Conservation (phyloP, 768 basidiomycete genomes). For the Tylopilus balloui region DNA sequence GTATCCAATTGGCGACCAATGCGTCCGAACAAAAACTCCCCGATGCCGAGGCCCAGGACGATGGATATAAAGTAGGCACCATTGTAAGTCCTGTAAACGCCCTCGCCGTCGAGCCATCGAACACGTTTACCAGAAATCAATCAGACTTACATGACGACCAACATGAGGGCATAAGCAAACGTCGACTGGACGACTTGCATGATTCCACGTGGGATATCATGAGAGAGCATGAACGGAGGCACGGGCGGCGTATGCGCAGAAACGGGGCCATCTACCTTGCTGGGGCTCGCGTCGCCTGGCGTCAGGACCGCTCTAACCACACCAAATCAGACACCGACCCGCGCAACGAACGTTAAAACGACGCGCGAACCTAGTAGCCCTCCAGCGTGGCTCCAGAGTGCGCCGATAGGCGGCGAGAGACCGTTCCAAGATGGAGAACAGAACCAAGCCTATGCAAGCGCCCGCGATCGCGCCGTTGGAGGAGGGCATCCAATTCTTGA, state of each 20-base stretch:
- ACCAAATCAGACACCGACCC: background rate
- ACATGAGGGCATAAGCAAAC: slow-evolving; percentile 75
- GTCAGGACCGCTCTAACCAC: slow-evolving; percentile 6
- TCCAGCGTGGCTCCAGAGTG: slow-evolving; percentile 55
- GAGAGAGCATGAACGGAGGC: slow-evolving; percentile 58
- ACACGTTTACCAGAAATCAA: background rate
- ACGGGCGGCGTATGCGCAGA: slow-evolving; percentile 24
- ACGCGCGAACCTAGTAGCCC: slow-evolving; percentile 43
- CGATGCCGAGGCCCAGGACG: slow-evolving; percentile 63
- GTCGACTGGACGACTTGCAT: slow-evolving; percentile 60
- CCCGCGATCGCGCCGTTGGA: slow-evolving; percentile 70
- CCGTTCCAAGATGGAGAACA: slow-evolving; percentile 67
- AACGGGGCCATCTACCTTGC: slow-evolving; percentile 4
- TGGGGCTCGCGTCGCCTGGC: background rate
- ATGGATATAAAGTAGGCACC: slow-evolving; percentile 72
- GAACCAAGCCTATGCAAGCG: slow-evolving; percentile 64
- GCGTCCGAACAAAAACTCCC: slow-evolving; percentile 69
- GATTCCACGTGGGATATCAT: slow-evolving; percentile 69
- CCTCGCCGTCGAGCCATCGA: slow-evolving; percentile 2
- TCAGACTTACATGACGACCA: slow-evolving; percentile 65
- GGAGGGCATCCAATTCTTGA: slow-evolving; percentile 62
- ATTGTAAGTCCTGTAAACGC: slow-evolving; percentile 72
- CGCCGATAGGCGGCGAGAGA: slow-evolving; percentile 58
- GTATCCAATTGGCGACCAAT: background rate
- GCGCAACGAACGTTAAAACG: too few species aligned